These are phyloP conservation scores for Pilatotrama ljubarskyi DNA, from an alignment of 768 basidiomycete genomes.

Conservation along the genomic window DNA sequence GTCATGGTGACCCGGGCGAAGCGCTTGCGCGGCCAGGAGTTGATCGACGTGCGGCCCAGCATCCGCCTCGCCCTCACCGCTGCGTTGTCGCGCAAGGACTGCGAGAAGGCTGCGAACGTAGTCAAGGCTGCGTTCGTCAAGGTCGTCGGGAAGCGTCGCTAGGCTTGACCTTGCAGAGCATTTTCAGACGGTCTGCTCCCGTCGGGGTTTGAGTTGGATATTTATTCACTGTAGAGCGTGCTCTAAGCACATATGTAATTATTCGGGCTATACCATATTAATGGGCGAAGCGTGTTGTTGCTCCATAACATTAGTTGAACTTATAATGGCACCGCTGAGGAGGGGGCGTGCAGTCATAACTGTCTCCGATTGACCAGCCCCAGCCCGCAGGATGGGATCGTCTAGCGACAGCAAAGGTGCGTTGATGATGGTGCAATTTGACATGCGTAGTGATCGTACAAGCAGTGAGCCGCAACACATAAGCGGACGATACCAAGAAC, in stretches of 20 bases:
- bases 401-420: no score
- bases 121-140: constrained; percentile 76
- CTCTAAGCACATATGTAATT: background rate
- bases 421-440: no score
- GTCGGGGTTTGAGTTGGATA: background rate
- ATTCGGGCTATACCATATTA: background rate
- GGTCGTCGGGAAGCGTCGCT: constrained; percentile 64
- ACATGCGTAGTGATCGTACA: no score
- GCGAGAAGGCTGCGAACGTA: constrained; percentile 80
- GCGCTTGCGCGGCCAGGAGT: constrained; percentile 81
- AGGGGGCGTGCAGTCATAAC: no score
- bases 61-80: constrained; percentile 81
- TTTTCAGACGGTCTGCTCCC: no score
- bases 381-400: no score
- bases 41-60: constrained; percentile 77
- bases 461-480: no score
- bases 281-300: background rate
- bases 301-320: no score
- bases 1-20: constrained; percentile 86
- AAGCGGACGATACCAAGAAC: no score
- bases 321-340: no score
- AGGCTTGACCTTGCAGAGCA: background rate
- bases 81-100: constrained; percentile 84
- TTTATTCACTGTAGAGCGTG: background rate
- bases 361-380: no score